phyloP scores from a whole-genome alignment of 2,329 filamentous ascomycete species.

The Tolypocladium tropicale region DNA sequence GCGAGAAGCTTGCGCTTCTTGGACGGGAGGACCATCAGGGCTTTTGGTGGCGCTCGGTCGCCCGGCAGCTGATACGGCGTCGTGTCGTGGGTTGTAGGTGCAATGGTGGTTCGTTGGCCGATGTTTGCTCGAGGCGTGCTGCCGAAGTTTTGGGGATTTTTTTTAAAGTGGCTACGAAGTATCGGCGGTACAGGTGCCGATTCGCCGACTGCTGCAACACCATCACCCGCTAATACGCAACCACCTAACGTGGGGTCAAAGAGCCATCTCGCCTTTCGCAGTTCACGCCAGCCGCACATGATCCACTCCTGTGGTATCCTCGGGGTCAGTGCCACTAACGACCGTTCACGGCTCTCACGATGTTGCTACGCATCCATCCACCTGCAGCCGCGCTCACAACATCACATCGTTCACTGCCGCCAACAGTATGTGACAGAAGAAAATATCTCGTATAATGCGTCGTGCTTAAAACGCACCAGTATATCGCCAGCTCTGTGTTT shows the following conservation, averaged over 20 bases:
- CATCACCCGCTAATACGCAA: no score
- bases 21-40: slow-evolving; percentile 19
- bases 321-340: no score
- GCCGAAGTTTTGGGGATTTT: background rate
- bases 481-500: background rate
- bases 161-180: background rate
- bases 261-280: background rate
- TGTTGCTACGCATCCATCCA: no score
- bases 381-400: background rate
- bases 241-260: no score
- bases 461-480: background rate
- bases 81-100: background rate
- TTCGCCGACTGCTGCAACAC: background rate
- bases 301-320: no score
- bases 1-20: slow-evolving; percentile 29
- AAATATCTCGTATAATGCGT: background rate
- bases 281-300: no score
- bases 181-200: background rate
- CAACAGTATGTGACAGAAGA: background rate
- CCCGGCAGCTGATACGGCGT: background rate
- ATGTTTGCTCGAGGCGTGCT: background rate
- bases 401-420: background rate
- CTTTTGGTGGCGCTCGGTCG: background rate
- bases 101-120: background rate
- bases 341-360: no score